Evolutionary conservation across 2,329 filamentous ascomycete genomes (phyloP).

Genomic region (Penicillium olsonii): DNA sequence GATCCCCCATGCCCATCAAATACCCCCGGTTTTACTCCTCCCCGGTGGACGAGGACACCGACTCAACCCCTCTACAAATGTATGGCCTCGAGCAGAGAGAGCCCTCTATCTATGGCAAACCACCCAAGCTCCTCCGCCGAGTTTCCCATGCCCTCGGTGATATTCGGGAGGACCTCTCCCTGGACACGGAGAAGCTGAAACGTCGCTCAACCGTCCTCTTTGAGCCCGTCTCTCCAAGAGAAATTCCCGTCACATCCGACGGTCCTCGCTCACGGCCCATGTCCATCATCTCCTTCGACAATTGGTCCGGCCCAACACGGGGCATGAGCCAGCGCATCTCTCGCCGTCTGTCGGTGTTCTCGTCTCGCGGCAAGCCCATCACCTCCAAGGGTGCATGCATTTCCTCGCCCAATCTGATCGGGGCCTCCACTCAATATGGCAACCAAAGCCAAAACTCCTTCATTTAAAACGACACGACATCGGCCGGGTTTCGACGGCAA

Average conservation of each 20-base stretch:
- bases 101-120: slow-evolving; percentile 31
- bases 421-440: slow-evolving; percentile 31
- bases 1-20: slow-evolving; percentile 22
- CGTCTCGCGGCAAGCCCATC: slow-evolving; percentile 16
- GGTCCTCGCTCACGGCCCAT: slow-evolving; percentile 24
- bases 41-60: slow-evolving; percentile 30
- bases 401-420: slow-evolving; percentile 37
- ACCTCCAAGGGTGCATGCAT: slow-evolving; percentile 25
- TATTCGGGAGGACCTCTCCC: slow-evolving; percentile 36
- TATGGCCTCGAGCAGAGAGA: slow-evolving; percentile 39
- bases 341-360: slow-evolving; percentile 27
- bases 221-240: slow-evolving; percentile 14
- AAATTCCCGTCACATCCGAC: slow-evolving; percentile 15
- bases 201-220: slow-evolving; percentile 31
- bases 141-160: slow-evolving; percentile 40
- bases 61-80: slow-evolving; percentile 33
- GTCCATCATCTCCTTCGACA: slow-evolving; percentile 29
- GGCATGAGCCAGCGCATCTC: slow-evolving; percentile 30
- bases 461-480: slow-evolving; percentile 10
- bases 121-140: slow-evolving; percentile 30
- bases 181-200: slow-evolving; percentile 30
- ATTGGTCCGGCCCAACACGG: slow-evolving; percentile 19
- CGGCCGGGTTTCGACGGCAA: too few relatives aligned
- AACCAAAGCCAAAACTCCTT: slow-evolving; percentile 15
- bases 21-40: slow-evolving; percentile 38